A percentile compares a stretch with the other conserved stretches of the same genome.
Evolutionary conservation across 306 rosid genomes (phyloP).

Genomic region (Benincasa hispida): DNA sequence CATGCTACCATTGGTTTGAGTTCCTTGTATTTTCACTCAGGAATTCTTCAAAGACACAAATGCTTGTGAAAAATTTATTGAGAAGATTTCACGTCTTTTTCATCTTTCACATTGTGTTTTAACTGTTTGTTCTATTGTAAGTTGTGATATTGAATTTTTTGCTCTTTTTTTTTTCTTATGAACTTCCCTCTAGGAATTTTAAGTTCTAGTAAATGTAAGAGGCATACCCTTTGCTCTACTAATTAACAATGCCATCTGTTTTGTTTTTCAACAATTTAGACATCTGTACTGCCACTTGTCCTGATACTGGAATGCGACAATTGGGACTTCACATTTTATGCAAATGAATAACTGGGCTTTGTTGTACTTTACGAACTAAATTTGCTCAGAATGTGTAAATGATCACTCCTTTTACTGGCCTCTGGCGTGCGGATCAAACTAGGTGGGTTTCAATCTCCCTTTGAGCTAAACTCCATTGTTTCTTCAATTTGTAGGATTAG

Average conservation of each 20-base stretch:
- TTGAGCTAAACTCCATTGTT: background rate
- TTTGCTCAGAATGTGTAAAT: background rate
- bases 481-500: background rate
- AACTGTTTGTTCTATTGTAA: conserved; percentile 15
- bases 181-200: background rate
- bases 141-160: conserved; percentile 12
- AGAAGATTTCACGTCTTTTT: background rate
- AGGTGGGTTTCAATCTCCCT: background rate
- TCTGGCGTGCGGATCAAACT: background rate
- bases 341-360: background rate
- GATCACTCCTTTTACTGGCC: background rate
- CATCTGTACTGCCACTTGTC: background rate
- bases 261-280: background rate
- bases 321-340: background rate
- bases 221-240: background rate
- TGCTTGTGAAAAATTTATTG: conserved; percentile 5
- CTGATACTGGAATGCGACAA: background rate
- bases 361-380: background rate
- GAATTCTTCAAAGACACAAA: background rate
- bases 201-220: background rate
- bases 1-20: background rate
- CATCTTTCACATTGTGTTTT: conserved; percentile 12
- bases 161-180: background rate
- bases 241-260: background rate
- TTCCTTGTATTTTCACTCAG: conserved; percentile 8